These are phyloP conservation scores for Fusarium beomiforme DNA, from an alignment of 2,329 filamentous ascomycete genomes.

Conservation along the genomic window DNA sequence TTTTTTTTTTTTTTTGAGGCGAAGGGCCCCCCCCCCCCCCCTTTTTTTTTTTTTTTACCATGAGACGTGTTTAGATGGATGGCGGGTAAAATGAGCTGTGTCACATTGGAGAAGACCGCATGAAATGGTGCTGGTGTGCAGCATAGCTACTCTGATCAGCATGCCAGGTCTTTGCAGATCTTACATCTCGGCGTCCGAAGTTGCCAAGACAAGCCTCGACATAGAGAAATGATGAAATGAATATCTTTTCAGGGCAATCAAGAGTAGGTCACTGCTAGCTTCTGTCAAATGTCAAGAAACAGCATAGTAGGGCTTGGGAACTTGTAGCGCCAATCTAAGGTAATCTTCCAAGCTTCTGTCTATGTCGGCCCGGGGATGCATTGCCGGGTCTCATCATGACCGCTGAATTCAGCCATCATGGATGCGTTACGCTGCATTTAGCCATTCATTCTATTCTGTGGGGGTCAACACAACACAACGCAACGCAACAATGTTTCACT, in stretches of 20 bases:
- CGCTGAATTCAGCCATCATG: conserved; percentile 20
- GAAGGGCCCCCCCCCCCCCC: not conserved
- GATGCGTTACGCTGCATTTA: conserved; percentile 19
- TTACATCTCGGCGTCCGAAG: not conserved
- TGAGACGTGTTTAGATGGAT: not conserved
- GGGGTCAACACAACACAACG: conserved; percentile 5
- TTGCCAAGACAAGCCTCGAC: conserved; percentile 19
- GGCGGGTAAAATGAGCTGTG: not conserved
- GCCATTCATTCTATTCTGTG: not conserved
- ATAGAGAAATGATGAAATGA: not conserved
- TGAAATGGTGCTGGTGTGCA: not conserved
- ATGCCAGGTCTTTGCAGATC: not conserved
- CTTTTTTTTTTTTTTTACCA: not conserved
- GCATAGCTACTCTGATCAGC: not conserved
- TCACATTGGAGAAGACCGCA: conserved; percentile 1
- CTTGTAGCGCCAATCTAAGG: not conserved
- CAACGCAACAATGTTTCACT: conserved; percentile 5
- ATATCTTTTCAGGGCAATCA: not conserved
- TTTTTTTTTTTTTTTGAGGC: too few relatives aligned
- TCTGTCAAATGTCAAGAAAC: not conserved
- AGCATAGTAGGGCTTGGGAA: not conserved
- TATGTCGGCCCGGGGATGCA: conserved; percentile 2
- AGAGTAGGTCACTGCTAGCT: too few relatives aligned
- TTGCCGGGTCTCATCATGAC: conserved; percentile 24
- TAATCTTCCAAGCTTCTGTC: not conserved